Base-by-base conservation (phyloP, 2,329 filamentous ascomycete genomes). In the Gyromitra esculenta region DNA sequence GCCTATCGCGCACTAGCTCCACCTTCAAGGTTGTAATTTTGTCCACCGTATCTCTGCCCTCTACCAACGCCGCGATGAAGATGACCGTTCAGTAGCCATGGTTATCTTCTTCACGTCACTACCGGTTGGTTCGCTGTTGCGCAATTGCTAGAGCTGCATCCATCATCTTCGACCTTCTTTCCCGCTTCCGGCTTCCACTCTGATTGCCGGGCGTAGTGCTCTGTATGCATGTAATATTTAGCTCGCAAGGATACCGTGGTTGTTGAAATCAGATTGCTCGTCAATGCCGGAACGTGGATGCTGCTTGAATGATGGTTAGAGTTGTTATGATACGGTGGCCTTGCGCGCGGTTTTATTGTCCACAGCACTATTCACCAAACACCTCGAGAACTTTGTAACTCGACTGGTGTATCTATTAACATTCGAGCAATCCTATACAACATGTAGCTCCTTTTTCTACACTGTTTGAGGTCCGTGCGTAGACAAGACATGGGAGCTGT, bases 161-260 rank as follows among this genome's bases (percentile, higher is more conserved):
- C 63, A 67, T 63, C 62, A 41, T 68, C 18, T 21, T 21, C 45
- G 11, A 62, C 18, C 64, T 41, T 65, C 66, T 59, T 59, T 75
- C 41, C 72, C 72, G 72, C 72, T 57, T 75, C 57, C 65, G 72
- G 72, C 72, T 75, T 75, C 72, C 59, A 57, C 45, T 75, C 72
- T 65, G 48, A 75, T 75, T 75, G 72, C 25, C 37, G 39, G 57
- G 41, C 50, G 35, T 21, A 54, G 59, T 75, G 65, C 72, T 43
- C 25, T 71, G 59, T 60, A 75, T 71, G 72, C 66, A 71, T 45
- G 65, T 56, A 75, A 56, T 70, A 59, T 70, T 71, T 75, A 75
- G 72, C 72, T 65, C 50, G 41, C 72, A 74, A 62, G 72, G 72
- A 63, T 74, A 69, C 64, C 64, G 43, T 67, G 63, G 71, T 71